Base-by-base conservation (phyloP, 2,329 filamentous ascomycete species). In the Fusarium nygamai region DNA sequence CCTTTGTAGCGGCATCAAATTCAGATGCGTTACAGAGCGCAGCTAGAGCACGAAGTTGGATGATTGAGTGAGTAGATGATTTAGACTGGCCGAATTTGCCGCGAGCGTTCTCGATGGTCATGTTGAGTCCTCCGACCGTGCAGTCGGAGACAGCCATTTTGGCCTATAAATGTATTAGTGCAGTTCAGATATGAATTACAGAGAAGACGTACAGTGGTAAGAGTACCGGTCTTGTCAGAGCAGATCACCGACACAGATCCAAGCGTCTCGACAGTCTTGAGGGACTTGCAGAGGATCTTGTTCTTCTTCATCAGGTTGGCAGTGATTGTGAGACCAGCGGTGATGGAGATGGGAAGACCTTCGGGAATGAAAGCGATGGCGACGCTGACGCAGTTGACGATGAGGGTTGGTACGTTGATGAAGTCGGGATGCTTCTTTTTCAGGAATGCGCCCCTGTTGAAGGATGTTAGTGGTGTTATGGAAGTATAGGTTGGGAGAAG, bases 361-460 rank as follows among this genome's bases (percentile, higher is more conserved):
- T 94, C 93, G 0, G 93, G 92, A 20, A 95, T 93, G 79, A 94
- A 94, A 3, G 92, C 92, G 13, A 94, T 91, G 1, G 91, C 92
- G 4, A 94, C 89, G 46, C 88, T 90, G 51, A 95, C 93, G 72
- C 92, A 93, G 76, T 89, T 88, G 39, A 95, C 92, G 68, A 95
- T 94, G 31, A 95, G 84, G 5, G 88, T 88, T 0, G 92, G 88
- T 3, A 94, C 92, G 64, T 88, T 89, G 79, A 95, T 95, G 88
- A 91, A 96, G 67, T 86, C 85, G 0, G 92, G 92, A 76, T 95
- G 87, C 8, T 87, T 24, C 57, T 87, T 89, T 48, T 89, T 88
- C n/a, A 95, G 84, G 88, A 92, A 95, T 5, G 89, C 86, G 31
- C 88, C 91, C 92, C 91, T 92, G 1, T 5, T 6, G 2, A 11